Evolutionary conservation across 2,329 filamentous ascomycete genomes (phyloP).

Genomic region (Pseudocercospora macadamiae): DNA sequence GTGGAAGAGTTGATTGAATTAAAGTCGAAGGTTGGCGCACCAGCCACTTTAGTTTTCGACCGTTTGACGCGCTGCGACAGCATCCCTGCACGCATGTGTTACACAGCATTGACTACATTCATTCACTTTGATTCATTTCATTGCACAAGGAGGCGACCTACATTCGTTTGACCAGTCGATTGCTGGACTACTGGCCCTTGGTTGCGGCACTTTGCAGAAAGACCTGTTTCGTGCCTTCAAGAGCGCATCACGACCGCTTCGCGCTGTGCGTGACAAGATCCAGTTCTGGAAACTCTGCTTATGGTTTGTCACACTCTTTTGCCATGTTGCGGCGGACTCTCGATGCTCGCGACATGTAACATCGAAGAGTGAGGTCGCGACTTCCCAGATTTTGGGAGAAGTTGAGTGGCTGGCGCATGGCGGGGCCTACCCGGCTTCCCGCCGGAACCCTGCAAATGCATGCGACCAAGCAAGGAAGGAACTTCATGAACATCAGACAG

Average conservation of each 20-base stretch:
- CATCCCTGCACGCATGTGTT: not conserved
- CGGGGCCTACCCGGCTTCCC: too few species aligned
- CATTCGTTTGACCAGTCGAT: not conserved
- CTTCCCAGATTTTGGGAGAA: not conserved
- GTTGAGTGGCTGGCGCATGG: not conserved
- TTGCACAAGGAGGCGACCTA: not conserved
- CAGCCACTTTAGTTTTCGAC: conserved; percentile 4
- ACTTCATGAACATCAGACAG: not conserved
- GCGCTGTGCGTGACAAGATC: not conserved
- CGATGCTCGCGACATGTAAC: not conserved
- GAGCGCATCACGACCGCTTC: not conserved
- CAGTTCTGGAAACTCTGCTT: not conserved
- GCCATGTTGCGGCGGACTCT: not conserved
- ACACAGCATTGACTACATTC: not conserved
- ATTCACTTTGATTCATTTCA: too few species aligned
- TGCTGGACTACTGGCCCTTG: not conserved
- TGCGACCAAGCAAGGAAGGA: not conserved
- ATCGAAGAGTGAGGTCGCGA: conserved; percentile 1
- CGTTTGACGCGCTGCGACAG: conserved; percentile 2
- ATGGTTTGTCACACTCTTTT: not conserved
- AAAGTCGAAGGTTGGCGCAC: not conserved
- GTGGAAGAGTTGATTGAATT: conserved; percentile 1
- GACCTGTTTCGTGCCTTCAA: not conserved
- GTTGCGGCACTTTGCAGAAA: not conserved
- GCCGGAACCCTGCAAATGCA: not conserved